Base-by-base conservation (phyloP, 2,329 filamentous ascomycete species). In the Fusarium continuum region DNA sequence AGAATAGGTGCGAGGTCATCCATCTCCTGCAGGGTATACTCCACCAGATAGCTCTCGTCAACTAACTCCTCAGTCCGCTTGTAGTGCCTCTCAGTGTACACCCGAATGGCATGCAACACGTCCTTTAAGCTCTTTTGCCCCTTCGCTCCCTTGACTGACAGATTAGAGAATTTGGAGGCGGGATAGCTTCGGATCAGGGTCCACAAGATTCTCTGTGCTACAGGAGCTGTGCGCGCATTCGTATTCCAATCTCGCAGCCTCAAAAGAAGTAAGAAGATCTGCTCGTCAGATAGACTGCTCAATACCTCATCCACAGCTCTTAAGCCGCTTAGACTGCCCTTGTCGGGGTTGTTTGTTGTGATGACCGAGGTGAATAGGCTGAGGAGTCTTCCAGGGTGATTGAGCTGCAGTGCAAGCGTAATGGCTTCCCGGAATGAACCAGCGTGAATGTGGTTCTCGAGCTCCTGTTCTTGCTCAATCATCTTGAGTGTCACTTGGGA, bases 161-260 rank as follows among this genome's bases (percentile, higher is more conserved):
- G 76, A 58, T 84, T 87, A 2, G 92, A 89, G 54, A 98, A 86
- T 54, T 89, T 87, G 43, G 87, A 86, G 3, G 91, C 91, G 2
- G 93, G 91, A 71, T 97, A 96, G 56, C 88, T 91, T 65, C 88
- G 87, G 46, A 97, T 87, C 8, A 99, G 73, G 2, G 91, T 87
- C 80, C 88, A 90, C 8, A 99, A 79, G 13, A 99, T 89, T 28
- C 89, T 87, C 77, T 99, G 95, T 1, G 95, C 91, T 2, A 98
- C 88, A 6, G 88, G 85, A 1, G 93, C 89, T 4, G 92, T 96
- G 60, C 92, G 85, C 0, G 92, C 93, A 70, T 98, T 98, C 5
- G 95, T 96, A 74, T 99, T 99, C 95, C 95, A 99, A 78, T 99
- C 95, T 39, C 96, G 85, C 38, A 97, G 78, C 55, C 95, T 84